Base-by-base conservation (phyloP, 805 yeast genomes). In the Spathaspora hagerdaliae region DNA sequence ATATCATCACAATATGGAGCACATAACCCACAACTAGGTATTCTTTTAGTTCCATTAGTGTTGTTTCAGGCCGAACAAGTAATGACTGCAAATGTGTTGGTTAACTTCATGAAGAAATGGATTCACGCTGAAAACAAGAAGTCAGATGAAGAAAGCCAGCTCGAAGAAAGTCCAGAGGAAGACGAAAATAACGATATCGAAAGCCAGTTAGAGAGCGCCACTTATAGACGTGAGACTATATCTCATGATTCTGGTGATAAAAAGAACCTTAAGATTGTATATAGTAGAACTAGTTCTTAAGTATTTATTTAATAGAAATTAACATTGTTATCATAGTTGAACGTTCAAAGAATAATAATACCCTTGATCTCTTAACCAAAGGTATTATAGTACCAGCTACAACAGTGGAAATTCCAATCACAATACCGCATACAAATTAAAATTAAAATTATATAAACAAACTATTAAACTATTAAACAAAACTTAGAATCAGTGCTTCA, bases 1-100 rank as follows among this genome's bases (percentile, higher is more conserved):
- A 74, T 85, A n/a, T 74, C 90, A 1, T 79, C 92, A 0, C 92
- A 86, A 60, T 89, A 87, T 60, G 95, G 95, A 12, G 64, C 78
- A 5, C 57, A 74, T 38, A 79, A 77, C 54, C 70, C 75, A 8
- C 71, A 80, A 52, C 66, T 88, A 50, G 96, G 96, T 13, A 77
- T 78, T 43, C 64, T 90, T 36, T 67, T 90, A 36, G 90, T 87
- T 13, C 92, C 96, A 0, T 72, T 90, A 57, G 96, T 90, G 7
- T 69, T 90, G 44, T 90, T 87, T 61, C 96, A 88, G 65, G 83
- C 89, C 15, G 90, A 86, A 58, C 97, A 90, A 68, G 95, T 90
- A 14, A 70, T 87, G 41, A 77, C 87, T 26, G 96, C 96, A 0
- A 88, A 86, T 55, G 60, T 86, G 6, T 67, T 88, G 50, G 85